Conservation (phyloP, 2,329 filamentous ascomycete species). For the Pseudocercospora ulei region DNA sequence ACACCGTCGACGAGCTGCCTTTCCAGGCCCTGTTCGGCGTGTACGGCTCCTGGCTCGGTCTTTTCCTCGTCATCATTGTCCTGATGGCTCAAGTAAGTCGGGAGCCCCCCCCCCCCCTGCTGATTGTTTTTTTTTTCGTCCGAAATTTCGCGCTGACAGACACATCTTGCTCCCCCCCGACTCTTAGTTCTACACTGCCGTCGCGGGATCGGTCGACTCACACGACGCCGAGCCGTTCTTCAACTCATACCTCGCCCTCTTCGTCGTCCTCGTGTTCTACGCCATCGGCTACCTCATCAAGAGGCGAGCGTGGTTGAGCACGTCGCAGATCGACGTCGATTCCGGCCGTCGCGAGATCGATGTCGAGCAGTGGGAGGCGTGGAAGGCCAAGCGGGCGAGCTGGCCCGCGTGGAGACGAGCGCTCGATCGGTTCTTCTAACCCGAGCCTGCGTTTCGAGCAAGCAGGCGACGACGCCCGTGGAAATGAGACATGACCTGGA, state of each 20-base stretch:
- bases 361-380: slow-evolving; percentile 54
- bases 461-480: no score
- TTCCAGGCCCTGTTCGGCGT: slow-evolving; percentile 73
- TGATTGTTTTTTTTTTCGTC: not conserved
- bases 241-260: slow-evolving; percentile 46
- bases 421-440: slow-evolving; percentile 28
- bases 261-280: slow-evolving; percentile 49
- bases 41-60: slow-evolving; percentile 68
- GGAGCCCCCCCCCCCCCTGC: not conserved
- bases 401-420: slow-evolving; percentile 45
- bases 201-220: no score
- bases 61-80: slow-evolving; percentile 64
- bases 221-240: slow-evolving; percentile 42
- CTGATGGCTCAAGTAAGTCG: slow-evolving; percentile 55
- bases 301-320: slow-evolving; percentile 49
- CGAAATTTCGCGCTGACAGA: no score
- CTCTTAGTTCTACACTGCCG: slow-evolving; percentile 42
- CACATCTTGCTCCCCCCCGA: slow-evolving; percentile 3
- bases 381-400: slow-evolving; percentile 43
- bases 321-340: slow-evolving; percentile 57
- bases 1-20: slow-evolving; percentile 63
- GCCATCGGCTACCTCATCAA: slow-evolving; percentile 53
- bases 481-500: no score
- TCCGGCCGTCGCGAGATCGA: slow-evolving; percentile 55
- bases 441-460: no score